Evolutionary conservation across 1,284 basidiomycete genomes (phyloP).

Genomic region (Tilletia indica): DNA sequence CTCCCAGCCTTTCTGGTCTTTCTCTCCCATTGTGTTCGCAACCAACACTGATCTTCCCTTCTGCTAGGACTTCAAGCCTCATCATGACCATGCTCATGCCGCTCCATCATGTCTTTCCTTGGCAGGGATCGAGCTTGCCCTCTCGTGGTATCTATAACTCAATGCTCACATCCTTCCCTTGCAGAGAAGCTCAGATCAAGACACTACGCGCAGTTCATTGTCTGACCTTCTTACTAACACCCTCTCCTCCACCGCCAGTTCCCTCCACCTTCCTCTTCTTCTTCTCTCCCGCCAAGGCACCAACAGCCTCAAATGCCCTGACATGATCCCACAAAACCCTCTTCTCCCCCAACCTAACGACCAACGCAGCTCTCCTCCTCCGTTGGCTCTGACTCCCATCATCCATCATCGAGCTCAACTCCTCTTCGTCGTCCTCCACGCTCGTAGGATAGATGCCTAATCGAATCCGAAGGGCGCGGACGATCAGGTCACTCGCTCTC

Average conservation of each 20-base stretch:
- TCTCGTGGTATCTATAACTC: too few species aligned
- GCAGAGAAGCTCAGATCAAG: too few species aligned
- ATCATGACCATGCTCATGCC: too few species aligned
- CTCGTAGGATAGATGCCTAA: conserved; percentile 27
- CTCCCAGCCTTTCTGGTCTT: too few species aligned
- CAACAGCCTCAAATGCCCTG: conserved; percentile 33
- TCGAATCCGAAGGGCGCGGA: conserved; percentile 32
- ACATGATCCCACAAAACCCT: conserved; percentile 61
- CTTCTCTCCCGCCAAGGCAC: conserved; percentile 26
- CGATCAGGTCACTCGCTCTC: conserved; percentile 28
- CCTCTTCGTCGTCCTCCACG: conserved; percentile 62
- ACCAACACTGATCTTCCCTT: too few species aligned
- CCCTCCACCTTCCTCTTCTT: conserved; percentile 18
- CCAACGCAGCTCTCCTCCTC: conserved; percentile 63
- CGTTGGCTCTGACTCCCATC: conserved; percentile 12
- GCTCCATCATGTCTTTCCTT: too few species aligned
- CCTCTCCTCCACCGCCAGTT: neutral
- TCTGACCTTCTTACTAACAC: neutral
- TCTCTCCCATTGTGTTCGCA: too few species aligned
- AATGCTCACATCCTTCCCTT: too few species aligned
- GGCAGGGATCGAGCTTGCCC: too few species aligned
- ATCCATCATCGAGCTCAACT: conserved; percentile 55
- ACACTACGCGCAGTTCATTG: neutral
- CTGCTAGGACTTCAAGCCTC: too few species aligned
- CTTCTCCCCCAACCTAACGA: conserved; percentile 80